These are phyloP conservation scores for Tulasnella sp. DNA, from an alignment of 768 basidiomycete genomes.

Conservation along the genomic window DNA sequence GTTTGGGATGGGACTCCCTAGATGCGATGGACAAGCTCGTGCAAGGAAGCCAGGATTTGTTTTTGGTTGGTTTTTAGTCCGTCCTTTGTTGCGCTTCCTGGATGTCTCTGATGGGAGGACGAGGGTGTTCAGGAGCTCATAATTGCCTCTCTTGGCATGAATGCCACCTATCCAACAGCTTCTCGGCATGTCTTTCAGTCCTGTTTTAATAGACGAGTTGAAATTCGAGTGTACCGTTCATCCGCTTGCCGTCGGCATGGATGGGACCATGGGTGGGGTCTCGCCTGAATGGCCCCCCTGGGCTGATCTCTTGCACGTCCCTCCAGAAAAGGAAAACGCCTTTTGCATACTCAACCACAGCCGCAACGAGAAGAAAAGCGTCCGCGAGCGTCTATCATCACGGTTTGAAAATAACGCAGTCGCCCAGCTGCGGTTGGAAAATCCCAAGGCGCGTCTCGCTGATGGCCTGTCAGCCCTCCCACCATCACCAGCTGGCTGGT, in stretches of 20 bases:
- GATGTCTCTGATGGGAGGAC: not conserved
- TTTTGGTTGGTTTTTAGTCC: not conserved
- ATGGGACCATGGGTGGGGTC: not conserved
- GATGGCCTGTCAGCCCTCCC: too few relatives aligned
- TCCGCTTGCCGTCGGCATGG: not conserved
- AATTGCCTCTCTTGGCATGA: constrained; percentile 10
- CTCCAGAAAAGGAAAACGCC: not conserved
- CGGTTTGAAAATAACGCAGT: not conserved
- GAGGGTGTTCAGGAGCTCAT: not conserved
- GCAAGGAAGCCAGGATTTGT: not conserved
- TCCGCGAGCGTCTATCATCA: not conserved
- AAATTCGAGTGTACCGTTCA: not conserved
- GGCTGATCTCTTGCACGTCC: not conserved
- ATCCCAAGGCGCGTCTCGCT: not conserved
- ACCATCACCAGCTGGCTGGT: not conserved
- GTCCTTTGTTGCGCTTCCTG: not conserved
- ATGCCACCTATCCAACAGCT: not conserved
- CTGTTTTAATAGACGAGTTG: not conserved
- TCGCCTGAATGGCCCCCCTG: not conserved
- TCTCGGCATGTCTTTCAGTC: constrained; percentile 3
- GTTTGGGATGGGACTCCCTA: not conserved
- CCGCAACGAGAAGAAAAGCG: not conserved
- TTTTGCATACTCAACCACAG: not conserved
- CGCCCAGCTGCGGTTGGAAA: not conserved
- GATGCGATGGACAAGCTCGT: not conserved